Conservation (phyloP, 306 rosid genomes). For the Corylus americana region DNA sequence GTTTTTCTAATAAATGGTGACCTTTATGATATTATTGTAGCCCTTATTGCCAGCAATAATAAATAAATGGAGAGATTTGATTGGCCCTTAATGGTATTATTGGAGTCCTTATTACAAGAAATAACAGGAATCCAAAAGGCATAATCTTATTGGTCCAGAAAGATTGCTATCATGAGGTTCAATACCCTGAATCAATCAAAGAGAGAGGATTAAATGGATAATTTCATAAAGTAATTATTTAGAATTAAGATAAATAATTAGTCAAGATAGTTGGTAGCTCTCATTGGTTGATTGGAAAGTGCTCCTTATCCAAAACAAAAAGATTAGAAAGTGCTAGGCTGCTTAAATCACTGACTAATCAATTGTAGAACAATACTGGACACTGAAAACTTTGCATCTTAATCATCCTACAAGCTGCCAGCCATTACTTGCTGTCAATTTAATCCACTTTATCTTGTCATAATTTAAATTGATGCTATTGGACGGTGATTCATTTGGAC, state of each 20-base stretch:
- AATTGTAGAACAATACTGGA: neutral
- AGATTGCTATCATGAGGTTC: neutral
- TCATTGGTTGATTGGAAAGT: slow-evolving; percentile 17
- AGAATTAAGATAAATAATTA: neutral
- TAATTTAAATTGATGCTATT: neutral
- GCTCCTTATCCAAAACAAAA: neutral
- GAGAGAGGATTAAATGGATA: neutral
- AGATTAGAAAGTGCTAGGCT: neutral
- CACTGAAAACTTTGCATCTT: slow-evolving; percentile 15
- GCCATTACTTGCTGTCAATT: slow-evolving; percentile 12
- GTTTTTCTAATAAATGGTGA: neutral
- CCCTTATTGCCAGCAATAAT: no score
- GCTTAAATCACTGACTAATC: neutral
- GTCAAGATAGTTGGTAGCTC: neutral
- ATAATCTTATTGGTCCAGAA: neutral
- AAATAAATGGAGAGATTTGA: neutral
- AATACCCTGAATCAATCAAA: neutral
- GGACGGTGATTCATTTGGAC: neutral
- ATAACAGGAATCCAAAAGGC: neutral
- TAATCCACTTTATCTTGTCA: neutral
- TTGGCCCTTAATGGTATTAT: neutral
- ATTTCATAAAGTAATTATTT: neutral
- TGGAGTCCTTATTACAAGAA: neutral
- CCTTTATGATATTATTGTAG: neutral
- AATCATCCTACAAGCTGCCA: slow-evolving; percentile 12